Evolutionary conservation across 768 basidiomycete genomes (phyloP).

Genomic region (Lactifluus hygrophoroides): DNA sequence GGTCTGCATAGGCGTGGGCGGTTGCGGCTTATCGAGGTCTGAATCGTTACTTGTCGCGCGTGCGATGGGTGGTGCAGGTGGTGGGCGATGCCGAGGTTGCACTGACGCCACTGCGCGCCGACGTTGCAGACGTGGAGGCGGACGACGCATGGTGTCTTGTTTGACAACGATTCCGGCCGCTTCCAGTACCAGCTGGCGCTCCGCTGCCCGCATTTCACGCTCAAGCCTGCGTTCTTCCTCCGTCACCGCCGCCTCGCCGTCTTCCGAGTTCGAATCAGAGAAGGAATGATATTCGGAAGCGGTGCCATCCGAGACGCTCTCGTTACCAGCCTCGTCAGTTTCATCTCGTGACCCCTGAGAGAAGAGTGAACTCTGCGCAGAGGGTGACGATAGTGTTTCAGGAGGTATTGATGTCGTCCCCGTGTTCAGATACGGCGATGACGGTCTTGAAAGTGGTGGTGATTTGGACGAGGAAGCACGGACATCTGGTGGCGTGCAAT

Average conservation of each 20-base stretch:
- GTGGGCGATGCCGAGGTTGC: slow-evolving; percentile 36
- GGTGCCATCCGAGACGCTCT: slow-evolving; percentile 24
- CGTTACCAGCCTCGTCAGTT: slow-evolving; percentile 19
- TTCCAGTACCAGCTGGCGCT: slow-evolving; percentile 76
- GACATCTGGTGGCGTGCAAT: neutral
- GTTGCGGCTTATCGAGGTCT: slow-evolving; percentile 4
- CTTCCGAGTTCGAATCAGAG: slow-evolving; percentile 24
- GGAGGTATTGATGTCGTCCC: neutral
- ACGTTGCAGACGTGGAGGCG: slow-evolving; percentile 24
- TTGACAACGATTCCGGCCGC: slow-evolving; percentile 82
- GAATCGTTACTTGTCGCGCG: slow-evolving; percentile 23
- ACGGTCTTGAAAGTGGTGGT: neutral
- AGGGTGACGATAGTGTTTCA: neutral
- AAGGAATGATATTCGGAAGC: slow-evolving; percentile 10
- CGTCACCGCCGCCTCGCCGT: slow-evolving; percentile 27
- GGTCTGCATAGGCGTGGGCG: slow-evolving; percentile 16
- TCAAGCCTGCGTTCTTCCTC: slow-evolving; percentile 44
- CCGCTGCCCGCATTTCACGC: slow-evolving; percentile 54
- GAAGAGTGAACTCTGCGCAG: neutral
- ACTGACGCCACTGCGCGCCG: slow-evolving; percentile 23
- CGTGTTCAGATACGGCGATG: neutral
- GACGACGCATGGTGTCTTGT: slow-evolving; percentile 45
- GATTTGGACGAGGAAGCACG: neutral
- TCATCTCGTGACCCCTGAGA: slow-evolving; percentile 19
- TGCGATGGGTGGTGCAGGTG: slow-evolving; percentile 40